Evolutionary conservation across 768 basidiomycete species (phyloP).

Genomic region (Lactifluus echinatus): DNA sequence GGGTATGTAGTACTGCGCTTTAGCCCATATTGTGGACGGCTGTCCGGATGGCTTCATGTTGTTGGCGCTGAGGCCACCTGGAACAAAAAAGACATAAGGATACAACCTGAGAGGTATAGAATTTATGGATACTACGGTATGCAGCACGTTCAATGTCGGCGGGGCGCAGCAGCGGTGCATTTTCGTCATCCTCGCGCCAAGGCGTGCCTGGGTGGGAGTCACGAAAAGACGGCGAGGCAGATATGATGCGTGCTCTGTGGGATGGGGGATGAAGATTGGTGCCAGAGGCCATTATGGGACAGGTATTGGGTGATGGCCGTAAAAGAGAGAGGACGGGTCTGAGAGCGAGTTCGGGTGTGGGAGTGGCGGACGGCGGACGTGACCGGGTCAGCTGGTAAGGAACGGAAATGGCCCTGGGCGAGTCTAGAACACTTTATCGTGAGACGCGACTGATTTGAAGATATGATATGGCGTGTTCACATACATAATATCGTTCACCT

Average conservation of each 20-base stretch:
- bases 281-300: not conserved
- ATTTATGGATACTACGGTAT: not conserved
- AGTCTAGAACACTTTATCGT: not conserved
- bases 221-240: not conserved
- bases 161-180: slow-evolving; percentile 8
- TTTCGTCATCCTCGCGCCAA: slow-evolving; percentile 9
- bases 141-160: slow-evolving; percentile 7
- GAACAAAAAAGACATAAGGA: not conserved
- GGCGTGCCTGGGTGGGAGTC: slow-evolving; percentile 8
- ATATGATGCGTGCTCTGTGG: not conserved
- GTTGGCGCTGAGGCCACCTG: slow-evolving; percentile 2
- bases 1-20: slow-evolving; percentile 68
- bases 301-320: not conserved
- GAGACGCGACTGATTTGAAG: too few relatives aligned
- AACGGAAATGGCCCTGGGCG: not conserved
- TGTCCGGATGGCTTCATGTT: not conserved
- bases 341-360: too few relatives aligned
- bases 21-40: slow-evolving; percentile 28
- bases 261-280: not conserved
- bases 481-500: too few relatives aligned
- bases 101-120: not conserved
- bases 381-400: not conserved
- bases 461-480: too few relatives aligned
- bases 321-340: not conserved
- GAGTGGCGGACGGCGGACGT: not conserved